Conservation (phyloP, 2,329 filamentous ascomycete species). For the Pseudogymnoascus sp. region DNA sequence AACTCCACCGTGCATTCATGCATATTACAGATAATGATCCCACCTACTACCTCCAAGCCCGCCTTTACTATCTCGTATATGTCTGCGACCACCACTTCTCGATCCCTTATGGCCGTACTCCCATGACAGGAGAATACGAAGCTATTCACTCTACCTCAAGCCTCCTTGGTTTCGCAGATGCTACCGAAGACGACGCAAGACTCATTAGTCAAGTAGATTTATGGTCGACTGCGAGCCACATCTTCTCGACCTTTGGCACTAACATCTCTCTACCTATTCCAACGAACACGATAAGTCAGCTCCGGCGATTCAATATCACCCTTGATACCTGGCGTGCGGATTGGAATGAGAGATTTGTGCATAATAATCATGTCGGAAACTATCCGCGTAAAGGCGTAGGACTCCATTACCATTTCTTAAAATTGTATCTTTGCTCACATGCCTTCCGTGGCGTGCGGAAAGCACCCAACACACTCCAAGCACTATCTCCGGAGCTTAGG, state of each 20-base stretch:
- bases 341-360: slow-evolving; percentile 23
- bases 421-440: slow-evolving; percentile 39
- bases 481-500: slow-evolving; percentile 20
- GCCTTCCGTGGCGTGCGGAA: slow-evolving; percentile 34
- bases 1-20: slow-evolving; percentile 47
- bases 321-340: slow-evolving; percentile 24
- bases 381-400: slow-evolving; percentile 38
- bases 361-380: slow-evolving; percentile 33
- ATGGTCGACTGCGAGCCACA: slow-evolving; percentile 12
- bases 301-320: slow-evolving; percentile 21
- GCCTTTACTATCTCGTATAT: slow-evolving; percentile 56
- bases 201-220: slow-evolving; percentile 16
- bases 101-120: slow-evolving; percentile 55
- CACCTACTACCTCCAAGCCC: slow-evolving; percentile 46
- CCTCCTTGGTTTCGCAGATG: background rate
- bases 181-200: slow-evolving; percentile 15
- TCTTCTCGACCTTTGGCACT: slow-evolving; percentile 14
- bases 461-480: background rate
- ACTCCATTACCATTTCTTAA: slow-evolving; percentile 39
- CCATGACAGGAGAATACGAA: slow-evolving; percentile 21
- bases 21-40: slow-evolving; percentile 42
- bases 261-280: slow-evolving; percentile 18
- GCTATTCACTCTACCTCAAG: background rate
- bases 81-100: slow-evolving; percentile 60
- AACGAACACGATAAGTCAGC: slow-evolving; percentile 17